These are phyloP conservation scores for Pisolithus albus DNA, from an alignment of 768 basidiomycete genomes.

Conservation along the genomic window DNA sequence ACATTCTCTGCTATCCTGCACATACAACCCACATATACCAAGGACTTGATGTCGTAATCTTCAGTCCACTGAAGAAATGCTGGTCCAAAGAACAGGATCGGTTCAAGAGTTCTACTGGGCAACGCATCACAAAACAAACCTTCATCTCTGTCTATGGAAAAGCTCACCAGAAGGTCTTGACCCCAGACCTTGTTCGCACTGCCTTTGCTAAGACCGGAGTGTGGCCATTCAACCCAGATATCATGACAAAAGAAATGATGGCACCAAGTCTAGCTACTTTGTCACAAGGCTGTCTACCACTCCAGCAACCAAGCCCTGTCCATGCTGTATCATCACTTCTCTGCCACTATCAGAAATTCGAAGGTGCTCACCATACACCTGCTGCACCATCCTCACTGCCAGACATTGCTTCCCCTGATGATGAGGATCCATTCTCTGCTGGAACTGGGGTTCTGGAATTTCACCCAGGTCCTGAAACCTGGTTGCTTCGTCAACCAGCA, in stretches of 20 bases:
- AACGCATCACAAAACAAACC: neutral
- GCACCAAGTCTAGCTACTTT: constrained; percentile 12
- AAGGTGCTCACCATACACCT: no score
- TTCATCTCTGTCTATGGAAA: neutral
- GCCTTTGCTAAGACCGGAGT: constrained; percentile 15
- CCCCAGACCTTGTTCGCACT: constrained; percentile 12
- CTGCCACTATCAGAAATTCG: neutral
- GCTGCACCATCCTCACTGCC: no score
- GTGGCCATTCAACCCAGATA: no score
- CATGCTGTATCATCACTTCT: neutral
- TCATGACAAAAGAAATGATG: constrained; percentile 15
- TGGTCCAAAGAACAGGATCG: constrained; percentile 14
- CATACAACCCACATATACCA: no score
- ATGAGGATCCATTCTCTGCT: no score
- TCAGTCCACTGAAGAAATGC: constrained; percentile 25
- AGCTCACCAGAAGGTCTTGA: constrained; percentile 17
- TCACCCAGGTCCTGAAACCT: no score
- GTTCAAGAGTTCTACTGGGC: neutral
- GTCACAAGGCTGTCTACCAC: constrained; percentile 12
- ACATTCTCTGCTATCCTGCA: no score
- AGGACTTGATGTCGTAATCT: constrained; percentile 35
- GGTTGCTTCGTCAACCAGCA: no score
- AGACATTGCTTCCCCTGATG: no score
- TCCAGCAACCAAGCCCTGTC: constrained; percentile 6
- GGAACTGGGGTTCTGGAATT: no score